Evolutionary conservation across 305 asterid species (phyloP), one percentile per base, ranked within the genome.

Genomic region (Fraxinus dipetala): DNA sequence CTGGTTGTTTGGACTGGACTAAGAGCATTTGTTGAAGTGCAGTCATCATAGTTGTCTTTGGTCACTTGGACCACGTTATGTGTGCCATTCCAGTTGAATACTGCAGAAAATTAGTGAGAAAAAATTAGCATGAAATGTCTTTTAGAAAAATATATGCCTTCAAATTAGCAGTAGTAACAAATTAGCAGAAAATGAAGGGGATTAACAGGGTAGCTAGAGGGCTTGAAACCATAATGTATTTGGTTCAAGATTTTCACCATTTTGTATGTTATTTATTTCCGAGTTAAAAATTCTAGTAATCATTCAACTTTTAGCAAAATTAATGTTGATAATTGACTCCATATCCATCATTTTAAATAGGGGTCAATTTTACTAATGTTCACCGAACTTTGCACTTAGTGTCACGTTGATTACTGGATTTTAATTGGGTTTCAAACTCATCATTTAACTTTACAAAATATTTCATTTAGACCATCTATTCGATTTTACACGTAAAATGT

Each of bases 31-130:
- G 36, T 69, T 8, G 85, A 72, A 18, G 65, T 72, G 30, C 85
- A 83, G 83, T 24, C 67, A 28, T 76, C 54, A 43, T 72, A 78
- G 8, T 81, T 75, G 63, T 43, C 18, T 65, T 61, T 56, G 48
- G 72, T 78, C 59, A 83, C 85, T 77, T 79, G 67, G 0, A 72
- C 85, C 69, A 83, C 85, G 18, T 65, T 78, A 63, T 78, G 85
- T 0, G 83, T 78, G 32, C 77, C 73, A 16, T 83, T 83, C 38
- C 72, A 83, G 75, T 72, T 78, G 80, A 83, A 83, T 9, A 78
- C 85, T 83, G 76, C 11, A 20, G 5, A 32, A 32, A 63, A 10
- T 22, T 63, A 24, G 72, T 22, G 72, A 63, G 72, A 63, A 63
- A 24, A 24, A 63, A 6, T 22, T 63, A 63, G 72, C 72, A 9